phyloP scores from a whole-genome alignment of 139 green algal species.

The Volvox africanus region DNA sequence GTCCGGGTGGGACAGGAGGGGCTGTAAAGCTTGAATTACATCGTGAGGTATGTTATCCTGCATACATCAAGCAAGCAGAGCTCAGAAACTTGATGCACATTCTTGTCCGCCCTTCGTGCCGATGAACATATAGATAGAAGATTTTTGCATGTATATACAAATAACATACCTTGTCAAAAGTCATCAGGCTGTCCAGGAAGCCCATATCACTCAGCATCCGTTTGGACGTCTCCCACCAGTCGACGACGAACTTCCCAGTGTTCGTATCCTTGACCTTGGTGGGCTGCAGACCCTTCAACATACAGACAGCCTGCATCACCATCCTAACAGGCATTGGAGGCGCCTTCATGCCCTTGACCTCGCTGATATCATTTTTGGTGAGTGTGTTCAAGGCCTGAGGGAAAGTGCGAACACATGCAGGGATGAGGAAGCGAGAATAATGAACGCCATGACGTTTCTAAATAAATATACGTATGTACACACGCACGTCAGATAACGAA shows the following conservation, averaged over 20 bases:
- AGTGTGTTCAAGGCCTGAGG: conserved; percentile 77
- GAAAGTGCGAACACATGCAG: conserved; percentile 22
- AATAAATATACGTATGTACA: neutral
- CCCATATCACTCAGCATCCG: conserved; percentile 78
- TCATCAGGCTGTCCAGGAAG: conserved; percentile 76
- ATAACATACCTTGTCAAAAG: conserved; percentile 77
- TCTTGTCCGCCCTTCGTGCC: neutral
- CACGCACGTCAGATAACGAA: too few relatives aligned
- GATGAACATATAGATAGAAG: too few relatives aligned
- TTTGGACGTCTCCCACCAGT: conserved; percentile 84
- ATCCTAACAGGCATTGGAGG: conserved; percentile 68
- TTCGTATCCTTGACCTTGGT: conserved; percentile 74
- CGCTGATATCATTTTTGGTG: conserved; percentile 85
- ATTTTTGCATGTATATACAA: too few relatives aligned
- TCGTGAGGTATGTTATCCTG: conserved; percentile 73
- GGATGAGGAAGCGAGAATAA: neutral
- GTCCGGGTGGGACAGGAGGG: conserved; percentile 54
- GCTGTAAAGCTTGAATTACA: conserved; percentile 53
- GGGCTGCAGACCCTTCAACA: conserved; percentile 76
- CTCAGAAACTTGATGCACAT: neutral
- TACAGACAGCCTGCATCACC: conserved; percentile 82
- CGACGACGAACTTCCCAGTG: conserved; percentile 69
- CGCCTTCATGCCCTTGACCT: conserved; percentile 88
- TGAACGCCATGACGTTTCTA: neutral
- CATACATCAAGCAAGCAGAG: neutral